Evolutionary conservation across 2,329 filamentous ascomycete genomes (phyloP).

Genomic region (Aspergillus sp.): DNA sequence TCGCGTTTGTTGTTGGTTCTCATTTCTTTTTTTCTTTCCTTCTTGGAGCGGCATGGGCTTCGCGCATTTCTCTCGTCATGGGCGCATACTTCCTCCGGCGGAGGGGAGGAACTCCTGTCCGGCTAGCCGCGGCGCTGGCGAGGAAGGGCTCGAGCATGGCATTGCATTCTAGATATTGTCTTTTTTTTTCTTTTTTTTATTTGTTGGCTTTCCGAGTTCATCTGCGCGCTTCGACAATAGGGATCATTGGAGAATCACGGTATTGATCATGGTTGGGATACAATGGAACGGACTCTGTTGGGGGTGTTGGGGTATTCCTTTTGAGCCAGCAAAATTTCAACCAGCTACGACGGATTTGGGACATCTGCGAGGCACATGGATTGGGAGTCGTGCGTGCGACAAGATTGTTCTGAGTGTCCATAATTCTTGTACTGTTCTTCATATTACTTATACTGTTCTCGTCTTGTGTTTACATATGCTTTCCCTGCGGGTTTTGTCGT

Average conservation of each 20-base stretch:
- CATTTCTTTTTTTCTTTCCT: not conserved
- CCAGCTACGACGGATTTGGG: conserved; percentile 27
- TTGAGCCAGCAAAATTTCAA: conserved; percentile 33
- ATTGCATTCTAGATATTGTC: conserved; percentile 31
- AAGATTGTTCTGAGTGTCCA: conserved; percentile 35
- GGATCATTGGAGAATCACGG: conserved; percentile 43
- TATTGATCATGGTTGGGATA: conserved; percentile 44
- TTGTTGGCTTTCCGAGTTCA: conserved; percentile 25
- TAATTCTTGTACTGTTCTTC: conserved; percentile 24
- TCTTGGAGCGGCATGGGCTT: conserved; percentile 16
- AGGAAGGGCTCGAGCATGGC: conserved; percentile 19
- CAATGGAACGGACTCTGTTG: conserved; percentile 41
- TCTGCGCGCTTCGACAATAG: conserved; percentile 38
- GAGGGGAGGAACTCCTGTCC: not conserved
- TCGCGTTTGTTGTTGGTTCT: conserved; percentile 6
- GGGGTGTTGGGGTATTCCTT: conserved; percentile 45
- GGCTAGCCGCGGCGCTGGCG: not conserved
- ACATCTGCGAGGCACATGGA: conserved; percentile 27
- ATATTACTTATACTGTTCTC: conserved; percentile 13
- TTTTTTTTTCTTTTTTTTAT: conserved; percentile 27
- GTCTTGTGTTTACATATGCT: conserved; percentile 2
- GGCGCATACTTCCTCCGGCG: conserved; percentile 3
- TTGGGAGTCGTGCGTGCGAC: conserved; percentile 35
- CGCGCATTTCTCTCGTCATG: conserved; percentile 13
- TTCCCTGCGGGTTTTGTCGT: not conserved